phyloP scores from a whole-genome alignment of 2,329 filamentous ascomycete species.

The Alternaria ventricosa region DNA sequence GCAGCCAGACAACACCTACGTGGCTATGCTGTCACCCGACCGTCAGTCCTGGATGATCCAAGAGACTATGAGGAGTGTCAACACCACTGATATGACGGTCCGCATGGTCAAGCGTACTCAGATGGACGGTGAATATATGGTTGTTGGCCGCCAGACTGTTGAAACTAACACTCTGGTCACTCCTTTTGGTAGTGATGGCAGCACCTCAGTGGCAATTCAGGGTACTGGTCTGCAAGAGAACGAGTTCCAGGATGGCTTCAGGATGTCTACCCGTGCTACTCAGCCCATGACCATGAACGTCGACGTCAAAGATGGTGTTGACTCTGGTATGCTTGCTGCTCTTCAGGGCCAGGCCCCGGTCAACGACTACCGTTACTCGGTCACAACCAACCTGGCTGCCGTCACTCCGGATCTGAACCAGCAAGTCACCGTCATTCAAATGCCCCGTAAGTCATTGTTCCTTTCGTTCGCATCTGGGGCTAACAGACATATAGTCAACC shows the following conservation, averaged over 20 bases:
- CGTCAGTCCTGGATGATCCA: slow-evolving; percentile 49
- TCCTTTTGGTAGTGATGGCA: slow-evolving; percentile 37
- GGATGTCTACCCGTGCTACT: slow-evolving; percentile 44
- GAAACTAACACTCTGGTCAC: slow-evolving; percentile 45
- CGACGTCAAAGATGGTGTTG: slow-evolving; percentile 44
- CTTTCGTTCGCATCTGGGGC: not conserved
- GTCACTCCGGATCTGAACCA: slow-evolving; percentile 44
- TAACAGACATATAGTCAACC: slow-evolving; percentile 40
- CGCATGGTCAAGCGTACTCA: slow-evolving; percentile 45
- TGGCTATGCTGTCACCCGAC: slow-evolving; percentile 47
- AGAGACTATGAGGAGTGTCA: slow-evolving; percentile 46
- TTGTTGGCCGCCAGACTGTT: slow-evolving; percentile 46
- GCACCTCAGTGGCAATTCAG: slow-evolving; percentile 37
- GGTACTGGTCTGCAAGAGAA: slow-evolving; percentile 48
- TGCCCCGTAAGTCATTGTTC: slow-evolving; percentile 39
- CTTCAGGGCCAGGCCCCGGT: slow-evolving; percentile 38
- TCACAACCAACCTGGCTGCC: slow-evolving; percentile 42
- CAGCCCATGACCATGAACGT: slow-evolving; percentile 48
- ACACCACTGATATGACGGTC: slow-evolving; percentile 47
- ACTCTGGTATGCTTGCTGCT: slow-evolving; percentile 41
- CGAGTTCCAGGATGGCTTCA: slow-evolving; percentile 48
- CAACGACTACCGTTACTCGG: slow-evolving; percentile 48
- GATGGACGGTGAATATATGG: slow-evolving; percentile 48
- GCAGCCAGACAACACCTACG: slow-evolving; percentile 45
- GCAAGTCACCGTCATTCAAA: slow-evolving; percentile 46